Evolutionary conservation across 2,329 filamentous ascomycete genomes (phyloP), one percentile per base, ranked within the genome.

Genomic region (Xylariaceae sp.): DNA sequence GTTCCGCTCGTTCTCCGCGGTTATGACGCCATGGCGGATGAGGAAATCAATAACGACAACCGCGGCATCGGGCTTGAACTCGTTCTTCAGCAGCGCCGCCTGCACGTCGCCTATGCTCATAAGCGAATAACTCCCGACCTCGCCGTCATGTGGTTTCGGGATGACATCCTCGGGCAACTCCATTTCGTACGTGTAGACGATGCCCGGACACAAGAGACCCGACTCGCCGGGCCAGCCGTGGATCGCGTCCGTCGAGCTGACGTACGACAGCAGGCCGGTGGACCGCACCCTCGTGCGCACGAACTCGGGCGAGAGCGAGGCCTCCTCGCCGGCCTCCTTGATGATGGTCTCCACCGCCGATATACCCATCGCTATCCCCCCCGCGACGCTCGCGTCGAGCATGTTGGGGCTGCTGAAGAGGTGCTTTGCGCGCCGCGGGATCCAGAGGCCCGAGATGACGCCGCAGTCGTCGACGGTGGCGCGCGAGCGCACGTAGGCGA

Each of bases 1-100:
- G 63, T 90, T 82, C 50, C 76, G 77, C 75, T 96, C 91, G 54
- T 86, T 88, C 69, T 91, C 90, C 0, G 82, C 74, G 1, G 86
- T 93, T 57, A 96, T 69, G 46, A 91, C 78, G 0, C 90, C 90
- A 72, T 92, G 91, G 21, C 92, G 77, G 41, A 96, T 77, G 65
- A 96, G 85, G 72, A 96, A 96, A 68, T 96, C 91, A 44, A 95
- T 79, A 76, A 94, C 78, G 44, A 94, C 87, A 26, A 89, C 70
- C 23, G 89, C 87, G 65, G 91, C 92, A 67, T 96, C 95, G 0
- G 92, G 88, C 78, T 96, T 96, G 76, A 96, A 96, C 71, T 91
- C 85, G 3, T 86, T 86, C 14, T 77, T 78, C 16, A 79, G 74
- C 77, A 96, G 78, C 1, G 86, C 84, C 50, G 76, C 69, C 69